Conservation (phyloP, 768 basidiomycete genomes). For the Saitozyma podzolica region DNA sequence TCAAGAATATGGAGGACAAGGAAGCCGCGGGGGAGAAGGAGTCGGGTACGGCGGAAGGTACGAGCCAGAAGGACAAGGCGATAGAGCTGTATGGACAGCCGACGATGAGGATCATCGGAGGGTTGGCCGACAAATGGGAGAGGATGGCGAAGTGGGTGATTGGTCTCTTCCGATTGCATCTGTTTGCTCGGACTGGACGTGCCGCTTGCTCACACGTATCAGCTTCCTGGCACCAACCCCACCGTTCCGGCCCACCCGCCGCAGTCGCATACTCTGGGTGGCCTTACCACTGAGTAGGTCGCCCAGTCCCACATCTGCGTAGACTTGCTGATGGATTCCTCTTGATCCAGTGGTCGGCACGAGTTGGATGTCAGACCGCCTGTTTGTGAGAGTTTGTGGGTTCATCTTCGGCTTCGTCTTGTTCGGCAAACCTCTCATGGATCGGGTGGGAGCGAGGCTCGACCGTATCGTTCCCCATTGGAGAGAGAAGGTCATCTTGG, state of each 20-base stretch:
- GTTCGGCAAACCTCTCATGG: conserved; percentile 56
- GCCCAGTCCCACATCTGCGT: no score
- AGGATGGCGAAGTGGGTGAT: conserved; percentile 50
- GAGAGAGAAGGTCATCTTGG: conserved; percentile 52
- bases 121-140: conserved; percentile 56
- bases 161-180: not conserved
- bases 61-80: conserved; percentile 50
- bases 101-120: conserved; percentile 52
- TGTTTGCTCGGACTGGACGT: conserved; percentile 37
- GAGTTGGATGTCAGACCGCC: no score
- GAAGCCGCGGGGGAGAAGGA: conserved; percentile 35
- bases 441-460: conserved; percentile 45
- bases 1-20: conserved; percentile 45
- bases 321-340: no score
- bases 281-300: no score
- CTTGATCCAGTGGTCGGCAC: no score
- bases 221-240: no score
- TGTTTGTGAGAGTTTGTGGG: no score
- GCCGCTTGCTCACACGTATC: no score
- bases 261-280: no score
- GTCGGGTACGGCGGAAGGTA: conserved; percentile 22
- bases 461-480: conserved; percentile 53
- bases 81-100: conserved; percentile 52
- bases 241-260: no score
- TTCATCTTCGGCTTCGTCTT: conserved; percentile 54